Percentiles rank a stretch among this genome's conserved stretches.
Conservation (phyloP, 2,329 filamentous ascomycete genomes). For the Venturia asperata region DNA sequence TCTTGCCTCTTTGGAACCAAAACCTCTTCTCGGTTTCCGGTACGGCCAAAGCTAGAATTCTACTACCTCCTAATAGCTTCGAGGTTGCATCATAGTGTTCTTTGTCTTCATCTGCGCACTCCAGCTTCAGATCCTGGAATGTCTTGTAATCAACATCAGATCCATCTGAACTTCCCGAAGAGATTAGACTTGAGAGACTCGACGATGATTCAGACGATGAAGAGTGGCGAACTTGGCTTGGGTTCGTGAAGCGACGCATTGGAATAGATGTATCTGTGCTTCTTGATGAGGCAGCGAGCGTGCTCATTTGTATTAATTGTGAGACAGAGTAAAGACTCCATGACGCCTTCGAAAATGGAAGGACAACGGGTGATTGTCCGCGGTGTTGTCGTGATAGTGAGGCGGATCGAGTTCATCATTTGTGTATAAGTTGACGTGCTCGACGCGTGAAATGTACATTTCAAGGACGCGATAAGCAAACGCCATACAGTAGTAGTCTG, state of each 20-base stretch:
- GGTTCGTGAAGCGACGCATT: not conserved
- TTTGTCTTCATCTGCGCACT: slow-evolving; percentile 3
- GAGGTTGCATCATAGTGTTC: not conserved
- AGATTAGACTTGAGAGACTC: not conserved
- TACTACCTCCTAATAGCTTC: not conserved
- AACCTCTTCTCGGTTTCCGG: slow-evolving; percentile 21
- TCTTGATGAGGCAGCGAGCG: not conserved
- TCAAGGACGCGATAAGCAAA: not conserved
- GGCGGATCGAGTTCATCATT: not conserved
- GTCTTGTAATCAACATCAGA: slow-evolving; percentile 1
- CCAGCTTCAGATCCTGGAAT: not conserved
- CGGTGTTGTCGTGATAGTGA: not conserved
- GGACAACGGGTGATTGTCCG: not conserved
- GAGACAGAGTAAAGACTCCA: not conserved
- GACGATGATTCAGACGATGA: not conserved
- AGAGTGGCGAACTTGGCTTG: not conserved
- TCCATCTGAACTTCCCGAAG: not conserved
- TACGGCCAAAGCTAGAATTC: not conserved
- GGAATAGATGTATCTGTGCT: not conserved
- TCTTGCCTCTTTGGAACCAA: slow-evolving; percentile 25
- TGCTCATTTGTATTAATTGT: not conserved
- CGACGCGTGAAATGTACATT: not conserved
- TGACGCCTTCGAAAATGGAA: not conserved
- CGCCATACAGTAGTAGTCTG: not conserved
- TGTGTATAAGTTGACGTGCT: not conserved